These are phyloP conservation scores for Ceratocystis destructans DNA, from an alignment of 2,329 filamentous ascomycete species.

Conservation along the genomic window DNA sequence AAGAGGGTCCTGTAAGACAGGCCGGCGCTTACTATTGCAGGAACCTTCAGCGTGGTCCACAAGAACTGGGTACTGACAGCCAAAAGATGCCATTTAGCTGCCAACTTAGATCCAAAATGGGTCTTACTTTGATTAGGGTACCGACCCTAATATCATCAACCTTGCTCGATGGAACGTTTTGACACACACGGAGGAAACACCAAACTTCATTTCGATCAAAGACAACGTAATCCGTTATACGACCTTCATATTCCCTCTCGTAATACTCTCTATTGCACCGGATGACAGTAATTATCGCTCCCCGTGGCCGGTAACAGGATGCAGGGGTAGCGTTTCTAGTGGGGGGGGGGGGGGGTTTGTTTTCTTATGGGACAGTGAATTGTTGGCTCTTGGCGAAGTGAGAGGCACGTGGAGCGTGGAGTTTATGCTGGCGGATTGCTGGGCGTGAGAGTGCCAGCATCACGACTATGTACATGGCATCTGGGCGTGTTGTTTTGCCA, in stretches of 20 bases:
- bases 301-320: not conserved
- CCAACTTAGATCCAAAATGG: not conserved
- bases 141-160: not conserved
- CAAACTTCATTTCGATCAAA: not conserved
- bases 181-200: slow-evolving; percentile 6
- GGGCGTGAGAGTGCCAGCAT: not conserved
- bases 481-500: not conserved
- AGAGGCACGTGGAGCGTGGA: not conserved
- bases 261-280: not conserved
- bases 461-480: not conserved
- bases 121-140: not conserved
- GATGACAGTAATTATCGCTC: not conserved
- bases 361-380: too few relatives aligned
- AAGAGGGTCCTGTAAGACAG: too few relatives aligned
- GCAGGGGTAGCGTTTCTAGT: not conserved
- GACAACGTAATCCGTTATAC: not conserved
- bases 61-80: too few relatives aligned
- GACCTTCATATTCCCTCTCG: too few relatives aligned
- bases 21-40: too few relatives aligned
- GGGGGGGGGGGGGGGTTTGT: too few relatives aligned
- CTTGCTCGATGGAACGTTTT: not conserved
- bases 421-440: not conserved
- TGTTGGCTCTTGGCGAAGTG: too few relatives aligned
- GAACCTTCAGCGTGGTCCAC: too few relatives aligned
- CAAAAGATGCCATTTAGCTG: too few relatives aligned